Conservation (phyloP, 2,329 filamentous ascomycete genomes). For the Xylaria sp. region DNA sequence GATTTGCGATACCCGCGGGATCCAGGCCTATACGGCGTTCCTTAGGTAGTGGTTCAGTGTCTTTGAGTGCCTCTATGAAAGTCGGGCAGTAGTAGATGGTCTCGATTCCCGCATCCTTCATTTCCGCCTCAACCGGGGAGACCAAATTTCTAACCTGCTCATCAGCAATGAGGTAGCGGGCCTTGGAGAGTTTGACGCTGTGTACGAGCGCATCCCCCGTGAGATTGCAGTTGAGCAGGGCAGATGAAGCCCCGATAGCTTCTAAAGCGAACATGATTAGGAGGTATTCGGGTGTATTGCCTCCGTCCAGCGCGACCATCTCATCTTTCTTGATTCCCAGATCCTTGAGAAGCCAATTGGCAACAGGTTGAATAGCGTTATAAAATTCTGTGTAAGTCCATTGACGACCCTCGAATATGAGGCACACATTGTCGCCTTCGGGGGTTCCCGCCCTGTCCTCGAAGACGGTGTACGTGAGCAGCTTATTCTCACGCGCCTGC, state of each 20-base stretch:
- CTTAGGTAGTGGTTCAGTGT: constrained; percentile 63
- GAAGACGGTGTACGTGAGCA: constrained; percentile 43
- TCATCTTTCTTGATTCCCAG: constrained; percentile 67
- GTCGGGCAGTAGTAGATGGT: constrained; percentile 63
- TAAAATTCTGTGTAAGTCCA: constrained; percentile 70
- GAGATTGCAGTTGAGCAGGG: constrained; percentile 77
- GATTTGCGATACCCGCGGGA: constrained; percentile 62
- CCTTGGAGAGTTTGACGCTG: constrained; percentile 67
- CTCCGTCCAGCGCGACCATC: constrained; percentile 72
- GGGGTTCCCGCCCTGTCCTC: constrained; percentile 43
- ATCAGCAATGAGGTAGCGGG: constrained; percentile 68
- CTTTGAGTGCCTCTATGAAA: constrained; percentile 55
- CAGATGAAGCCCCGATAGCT: constrained; percentile 72
- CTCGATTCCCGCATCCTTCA: constrained; percentile 64
- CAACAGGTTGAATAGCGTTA: constrained; percentile 66
- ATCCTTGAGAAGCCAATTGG: constrained; percentile 68
- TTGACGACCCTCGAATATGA: constrained; percentile 69
- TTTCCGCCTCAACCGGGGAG: constrained; percentile 67
- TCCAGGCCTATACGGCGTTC: constrained; percentile 62
- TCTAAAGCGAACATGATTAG: constrained; percentile 73
- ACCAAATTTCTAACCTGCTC: constrained; percentile 62
- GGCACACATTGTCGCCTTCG: constrained; percentile 42
- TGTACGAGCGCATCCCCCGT: constrained; percentile 71
- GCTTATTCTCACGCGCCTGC: constrained; percentile 39
- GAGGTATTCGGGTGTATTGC: constrained; percentile 74